Percentiles rank a stretch among this genome's conserved stretches.
phyloP scores from a whole-genome alignment of 805 yeast genomes.

The Vanderwaltozyma yarrowii region DNA sequence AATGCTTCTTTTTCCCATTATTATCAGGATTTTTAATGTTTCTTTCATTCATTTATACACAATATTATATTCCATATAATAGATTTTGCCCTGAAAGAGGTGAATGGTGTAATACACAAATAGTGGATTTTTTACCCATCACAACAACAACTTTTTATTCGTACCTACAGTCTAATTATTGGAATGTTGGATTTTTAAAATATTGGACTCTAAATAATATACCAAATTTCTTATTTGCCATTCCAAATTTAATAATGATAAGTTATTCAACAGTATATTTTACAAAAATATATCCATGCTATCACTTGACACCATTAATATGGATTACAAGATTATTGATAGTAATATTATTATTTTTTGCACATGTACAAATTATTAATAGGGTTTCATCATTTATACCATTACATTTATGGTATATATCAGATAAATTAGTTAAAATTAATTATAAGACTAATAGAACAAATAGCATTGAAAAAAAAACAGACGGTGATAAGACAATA shows the following conservation, averaged over 20 bases:
- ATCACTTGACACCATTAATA: slow-evolving; percentile 32
- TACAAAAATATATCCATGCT: slow-evolving; percentile 28
- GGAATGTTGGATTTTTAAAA: slow-evolving; percentile 72
- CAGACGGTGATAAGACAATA: neutral
- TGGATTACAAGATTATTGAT: slow-evolving; percentile 36
- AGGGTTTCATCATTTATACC: slow-evolving; percentile 75
- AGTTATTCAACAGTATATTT: slow-evolving; percentile 32
- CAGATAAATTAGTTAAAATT: slow-evolving; percentile 28
- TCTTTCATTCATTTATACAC: slow-evolving; percentile 31
- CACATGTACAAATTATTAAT: slow-evolving; percentile 82
- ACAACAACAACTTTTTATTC: slow-evolving; percentile 39
- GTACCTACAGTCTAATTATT: slow-evolving; percentile 69
- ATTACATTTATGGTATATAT: slow-evolving; percentile 59
- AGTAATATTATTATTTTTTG: slow-evolving; percentile 43
- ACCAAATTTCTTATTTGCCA: slow-evolving; percentile 71
- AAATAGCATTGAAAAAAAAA: neutral
- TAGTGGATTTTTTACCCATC: slow-evolving; percentile 31
- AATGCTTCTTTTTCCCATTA: slow-evolving; percentile 27
- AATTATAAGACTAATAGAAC: neutral
- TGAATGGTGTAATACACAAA: slow-evolving; percentile 58
- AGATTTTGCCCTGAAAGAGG: slow-evolving; percentile 61
- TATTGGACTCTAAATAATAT: slow-evolving; percentile 79
- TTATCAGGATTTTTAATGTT: slow-evolving; percentile 50
- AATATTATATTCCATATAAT: slow-evolving; percentile 45
- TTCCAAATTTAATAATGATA: slow-evolving; percentile 52